Evolutionary conservation across 495 filamentous ascomycete species (phyloP).

Genomic region (Daldinia caldariorum): DNA sequence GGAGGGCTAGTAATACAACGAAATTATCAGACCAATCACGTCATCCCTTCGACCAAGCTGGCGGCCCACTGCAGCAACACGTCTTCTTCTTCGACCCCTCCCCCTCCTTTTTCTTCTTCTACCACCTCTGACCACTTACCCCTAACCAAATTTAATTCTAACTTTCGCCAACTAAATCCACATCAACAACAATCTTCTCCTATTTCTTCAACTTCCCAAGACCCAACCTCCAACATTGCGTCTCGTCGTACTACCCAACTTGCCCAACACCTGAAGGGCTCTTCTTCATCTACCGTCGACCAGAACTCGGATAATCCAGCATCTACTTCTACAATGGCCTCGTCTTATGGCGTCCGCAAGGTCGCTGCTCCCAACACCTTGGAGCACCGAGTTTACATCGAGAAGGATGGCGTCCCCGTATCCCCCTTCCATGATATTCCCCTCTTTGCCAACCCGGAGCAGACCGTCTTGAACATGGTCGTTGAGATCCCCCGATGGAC

Average conservation of each 20-base stretch:
- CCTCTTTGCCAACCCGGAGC: slow-evolving; percentile 91
- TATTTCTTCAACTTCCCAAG: slow-evolving; percentile 48
- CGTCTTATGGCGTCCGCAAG: slow-evolving; percentile 78
- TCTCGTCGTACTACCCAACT: slow-evolving; percentile 63
- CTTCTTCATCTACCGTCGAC: slow-evolving; percentile 40
- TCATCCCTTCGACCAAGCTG: slow-evolving; percentile 33
- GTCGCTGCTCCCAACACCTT: slow-evolving; percentile 89
- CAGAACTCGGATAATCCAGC: slow-evolving; percentile 46
- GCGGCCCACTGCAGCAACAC: slow-evolving; percentile 37
- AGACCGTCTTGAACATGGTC: slow-evolving; percentile 98
- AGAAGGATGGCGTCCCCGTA: slow-evolving; percentile 93
- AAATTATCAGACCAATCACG: slow-evolving; percentile 40
- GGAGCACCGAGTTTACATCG: slow-evolving; percentile 96
- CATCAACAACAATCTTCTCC: slow-evolving; percentile 34
- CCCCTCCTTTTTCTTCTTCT: slow-evolving; percentile 51
- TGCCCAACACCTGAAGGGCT: slow-evolving; percentile 63
- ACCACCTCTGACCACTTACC: slow-evolving; percentile 30
- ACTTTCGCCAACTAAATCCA: slow-evolving; percentile 38
- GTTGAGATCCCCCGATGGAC: slow-evolving; percentile 99
- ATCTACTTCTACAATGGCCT: slow-evolving; percentile 61
- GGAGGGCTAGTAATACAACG: slow-evolving; percentile 33
- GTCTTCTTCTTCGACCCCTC: slow-evolving; percentile 45
- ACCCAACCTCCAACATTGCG: slow-evolving; percentile 52
- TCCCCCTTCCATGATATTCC: slow-evolving; percentile 99
- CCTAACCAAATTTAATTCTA: slow-evolving; percentile 41